Base-by-base conservation (phyloP, 2,329 filamentous ascomycete species). In the Neurospora crassa region DNA sequence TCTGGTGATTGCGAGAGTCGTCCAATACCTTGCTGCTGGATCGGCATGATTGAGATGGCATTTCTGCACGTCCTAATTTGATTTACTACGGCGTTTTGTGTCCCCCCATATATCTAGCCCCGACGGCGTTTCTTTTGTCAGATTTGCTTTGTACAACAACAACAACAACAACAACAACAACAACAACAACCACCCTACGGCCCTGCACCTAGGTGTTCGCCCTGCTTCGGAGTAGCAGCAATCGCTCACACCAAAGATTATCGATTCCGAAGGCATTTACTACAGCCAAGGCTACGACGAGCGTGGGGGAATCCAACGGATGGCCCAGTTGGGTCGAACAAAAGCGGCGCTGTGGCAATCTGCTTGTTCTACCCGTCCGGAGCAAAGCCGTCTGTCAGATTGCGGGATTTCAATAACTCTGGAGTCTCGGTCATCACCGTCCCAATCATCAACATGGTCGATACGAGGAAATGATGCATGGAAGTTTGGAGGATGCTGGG, bases 1-100 rank as follows among this genome's bases (percentile, higher is more conserved):
- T 78, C 42, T 82, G 81, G 80, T 81, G 76, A 73, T 34, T 37
- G 53, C 24, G 16, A 3, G 53, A 63, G 53, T 63, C 37, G 67
- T 41, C 67, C 67, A 20, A 68, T 24, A 63, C 34, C 18, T 34
- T 34, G 53, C 53, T 37, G 53, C 53, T 63, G 53, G 53, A 63
- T 18, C 53, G 29, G 53, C 53, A 63, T 37, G 24, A 37, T 34
- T 63, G 14, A 10, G 53, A 63, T 63, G 24, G 29, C 29, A n/a
- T 34, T 37, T 63, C 29, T 63, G 53, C 29, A 16, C 29, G 18
- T 63, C 29, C 14, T 7, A 11, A 18, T 63, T 63, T 37, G 53
- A 10, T 37, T 37, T 63, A 34, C 29, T 11, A 63, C 53, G 53
- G 53, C 53, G 53, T 63, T 63, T 29, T 18, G 14, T 63, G 53